Base-by-base conservation (phyloP, 2,329 filamentous ascomycete species). In the Pseudopithomyces chartarum region DNA sequence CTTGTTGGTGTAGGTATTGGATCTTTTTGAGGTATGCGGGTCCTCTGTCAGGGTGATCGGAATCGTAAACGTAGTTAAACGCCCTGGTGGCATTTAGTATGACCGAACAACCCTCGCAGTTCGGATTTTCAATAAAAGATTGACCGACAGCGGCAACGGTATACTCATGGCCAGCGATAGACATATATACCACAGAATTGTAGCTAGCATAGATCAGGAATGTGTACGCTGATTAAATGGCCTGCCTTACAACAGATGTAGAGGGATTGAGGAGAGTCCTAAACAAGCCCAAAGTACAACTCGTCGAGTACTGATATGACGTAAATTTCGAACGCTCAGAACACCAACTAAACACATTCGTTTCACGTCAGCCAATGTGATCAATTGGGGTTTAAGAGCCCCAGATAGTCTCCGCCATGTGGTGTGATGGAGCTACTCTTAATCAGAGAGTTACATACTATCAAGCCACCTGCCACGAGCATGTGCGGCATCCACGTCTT, bases 361-460 rank as follows among this genome's bases (percentile, higher is more conserved):
- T 29, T 29, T 29, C 26, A 29, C 26, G 26, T 60, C 22, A 59
- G 51, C 45, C 0, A 74, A 55, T 66, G 84, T 84, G 62, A 85
- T 78, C 1, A 40, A 40, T n/a, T 20, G 38, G 19, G 38, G 38
- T n/a, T 40, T 40, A 29, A 29, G 26, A 29, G 26, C 26, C 26
- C 26, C 26, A 29, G 5, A 8, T 29, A 29, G 26, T 29, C 26
- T 29, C 26, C 26, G 26, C 26, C 26, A 29, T 29, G 26, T 29
- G 26, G 26, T 40, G 19, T 40, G 15, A 40, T 20, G 75, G 76
- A 66, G 2, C 48, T 20, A 22, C 55, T 57, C n/a, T 22, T 36
- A 11, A 54, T 29, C 5, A 22, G 54, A 29, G 26, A 29, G 26
- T 29, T 29, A 29, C 26, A 29, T 29, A 29, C 26, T 59, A 22